phyloP scores from a whole-genome alignment of 169 alveolate genomes.

The Blepharisma undulans region DNA sequence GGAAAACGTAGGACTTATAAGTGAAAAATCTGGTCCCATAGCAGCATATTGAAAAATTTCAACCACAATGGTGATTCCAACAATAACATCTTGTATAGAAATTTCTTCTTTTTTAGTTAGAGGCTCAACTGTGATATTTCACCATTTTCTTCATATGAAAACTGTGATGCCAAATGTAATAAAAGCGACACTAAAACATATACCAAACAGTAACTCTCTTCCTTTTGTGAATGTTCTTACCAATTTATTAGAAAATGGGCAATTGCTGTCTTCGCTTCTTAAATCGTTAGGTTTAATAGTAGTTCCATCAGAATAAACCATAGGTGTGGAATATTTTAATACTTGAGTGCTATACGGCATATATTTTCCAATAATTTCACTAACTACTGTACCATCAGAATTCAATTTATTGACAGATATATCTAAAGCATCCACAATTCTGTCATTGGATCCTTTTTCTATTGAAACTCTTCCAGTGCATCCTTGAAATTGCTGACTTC shows the following conservation, averaged over 20 bases:
- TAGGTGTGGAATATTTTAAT: not conserved
- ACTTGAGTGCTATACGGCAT: not conserved
- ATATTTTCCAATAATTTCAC: not conserved
- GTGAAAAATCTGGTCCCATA: not conserved
- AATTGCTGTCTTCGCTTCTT: not conserved
- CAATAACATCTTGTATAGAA: not conserved
- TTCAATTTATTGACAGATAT: not conserved
- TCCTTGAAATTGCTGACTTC: not conserved
- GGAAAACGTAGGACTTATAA: not conserved
- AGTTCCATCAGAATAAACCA: not conserved
- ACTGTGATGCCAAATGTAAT: not conserved
- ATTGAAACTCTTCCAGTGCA: slow-evolving; percentile 8
- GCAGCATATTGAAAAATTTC: not conserved
- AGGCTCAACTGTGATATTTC: not conserved
- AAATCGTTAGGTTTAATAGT: not conserved
- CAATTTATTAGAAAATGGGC: not conserved
- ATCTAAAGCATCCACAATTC: not conserved
- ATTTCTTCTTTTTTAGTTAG: not conserved
- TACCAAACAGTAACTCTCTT: not conserved
- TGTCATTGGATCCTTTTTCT: not conserved
- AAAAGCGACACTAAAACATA: not conserved
- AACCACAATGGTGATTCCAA: not conserved
- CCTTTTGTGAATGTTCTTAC: not conserved
- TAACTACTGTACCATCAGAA: not conserved
- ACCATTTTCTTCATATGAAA: not conserved